Conservation (phyloP, 148 eudicot genomes). For the Nepenthes gracilis region DNA sequence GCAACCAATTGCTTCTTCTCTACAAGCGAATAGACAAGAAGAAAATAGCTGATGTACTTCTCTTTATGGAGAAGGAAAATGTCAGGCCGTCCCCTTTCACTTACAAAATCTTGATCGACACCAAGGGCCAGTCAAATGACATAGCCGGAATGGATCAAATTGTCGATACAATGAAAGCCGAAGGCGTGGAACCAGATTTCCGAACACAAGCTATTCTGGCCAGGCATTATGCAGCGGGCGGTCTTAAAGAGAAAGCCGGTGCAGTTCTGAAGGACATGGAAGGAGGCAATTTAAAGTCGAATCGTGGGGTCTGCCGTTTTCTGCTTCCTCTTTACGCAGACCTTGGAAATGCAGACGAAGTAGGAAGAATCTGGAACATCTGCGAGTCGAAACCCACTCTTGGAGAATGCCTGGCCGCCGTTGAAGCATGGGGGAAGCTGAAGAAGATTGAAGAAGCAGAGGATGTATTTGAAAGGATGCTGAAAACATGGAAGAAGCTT, state of each 20-base stretch:
- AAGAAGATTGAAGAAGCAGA: slow-evolving; percentile 61
- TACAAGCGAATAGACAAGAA: slow-evolving; percentile 62
- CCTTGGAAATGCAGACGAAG: slow-evolving; percentile 63
- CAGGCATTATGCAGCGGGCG: slow-evolving; percentile 42
- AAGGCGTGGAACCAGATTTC: slow-evolving; percentile 38
- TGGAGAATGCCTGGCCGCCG: slow-evolving; percentile 42
- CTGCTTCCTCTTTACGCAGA: slow-evolving; percentile 58
- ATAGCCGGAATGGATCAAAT: slow-evolving; percentile 81
- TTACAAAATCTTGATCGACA: slow-evolving; percentile 58
- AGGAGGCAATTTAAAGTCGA: slow-evolving; percentile 25
- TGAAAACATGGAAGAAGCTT: slow-evolving; percentile 21
- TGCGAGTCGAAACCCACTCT: slow-evolving; percentile 32
- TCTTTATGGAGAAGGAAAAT: slow-evolving; percentile 77
- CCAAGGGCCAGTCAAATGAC: slow-evolving; percentile 65
- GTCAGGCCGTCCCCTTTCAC: slow-evolving; percentile 59
- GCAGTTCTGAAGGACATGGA: slow-evolving; percentile 59
- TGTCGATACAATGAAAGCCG: slow-evolving; percentile 76
- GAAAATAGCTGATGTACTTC: slow-evolving; percentile 72
- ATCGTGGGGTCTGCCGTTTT: slow-evolving; percentile 19
- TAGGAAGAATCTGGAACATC: slow-evolving; percentile 55
- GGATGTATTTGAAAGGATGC: slow-evolving; percentile 39
- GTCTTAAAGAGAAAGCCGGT: slow-evolving; percentile 62
- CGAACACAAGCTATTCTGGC: slow-evolving; percentile 32
- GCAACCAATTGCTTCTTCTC: slow-evolving; percentile 66
- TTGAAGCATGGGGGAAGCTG: slow-evolving; percentile 78